Conservation (phyloP, 148 eudicot species). For the Chenopodium berlandieri region DNA sequence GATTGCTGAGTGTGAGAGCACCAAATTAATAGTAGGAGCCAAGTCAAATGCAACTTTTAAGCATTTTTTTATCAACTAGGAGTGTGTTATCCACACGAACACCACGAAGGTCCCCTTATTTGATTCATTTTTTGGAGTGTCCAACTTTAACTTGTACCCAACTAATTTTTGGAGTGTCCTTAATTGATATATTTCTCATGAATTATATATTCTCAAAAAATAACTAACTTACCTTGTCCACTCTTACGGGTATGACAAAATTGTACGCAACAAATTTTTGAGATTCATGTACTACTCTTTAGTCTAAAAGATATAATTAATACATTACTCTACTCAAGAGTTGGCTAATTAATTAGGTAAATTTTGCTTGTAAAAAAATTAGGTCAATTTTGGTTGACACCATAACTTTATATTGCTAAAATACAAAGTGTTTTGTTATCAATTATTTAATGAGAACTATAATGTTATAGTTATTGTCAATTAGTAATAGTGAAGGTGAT, state of each 20-base stretch:
- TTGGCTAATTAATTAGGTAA: no score
- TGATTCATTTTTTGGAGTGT: not conserved
- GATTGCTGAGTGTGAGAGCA: conserved; percentile 31
- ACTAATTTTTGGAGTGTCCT: not conserved
- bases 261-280: not conserved
- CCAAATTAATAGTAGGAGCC: conserved; percentile 13
- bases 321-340: not conserved
- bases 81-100: conserved; percentile 52
- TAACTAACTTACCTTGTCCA: not conserved
- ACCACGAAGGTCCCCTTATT: conserved; percentile 27
- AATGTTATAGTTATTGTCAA: no score
- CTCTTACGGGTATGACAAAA: not conserved
- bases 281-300: not conserved
- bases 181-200: not conserved
- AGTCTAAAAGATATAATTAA: no score
- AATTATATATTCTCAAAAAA: not conserved
- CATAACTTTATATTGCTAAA: no score
- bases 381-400: no score
- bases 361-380: no score
- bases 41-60: not conserved
- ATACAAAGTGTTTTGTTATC: not conserved
- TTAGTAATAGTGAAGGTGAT: no score
- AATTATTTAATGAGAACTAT: not conserved
- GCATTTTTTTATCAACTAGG: not conserved
- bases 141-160: not conserved